phyloP scores from a whole-genome alignment of 805 yeast species.

The Starmerella bacillaris region DNA sequence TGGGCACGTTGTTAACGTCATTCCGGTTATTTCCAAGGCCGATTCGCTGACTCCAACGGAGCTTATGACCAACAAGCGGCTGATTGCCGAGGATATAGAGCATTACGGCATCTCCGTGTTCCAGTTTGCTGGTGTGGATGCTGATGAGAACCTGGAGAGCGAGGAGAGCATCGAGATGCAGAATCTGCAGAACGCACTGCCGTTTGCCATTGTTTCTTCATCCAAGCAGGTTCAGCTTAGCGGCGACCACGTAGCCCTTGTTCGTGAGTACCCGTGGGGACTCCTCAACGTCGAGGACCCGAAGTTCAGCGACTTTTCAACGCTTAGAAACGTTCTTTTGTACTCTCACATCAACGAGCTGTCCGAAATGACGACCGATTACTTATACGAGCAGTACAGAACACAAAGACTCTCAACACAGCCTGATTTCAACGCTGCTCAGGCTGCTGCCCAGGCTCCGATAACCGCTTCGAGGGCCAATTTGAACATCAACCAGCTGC shows the following conservation, averaged over 20 bases:
- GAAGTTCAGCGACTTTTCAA: conserved; percentile 60
- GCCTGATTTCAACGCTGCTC: conserved; percentile 15
- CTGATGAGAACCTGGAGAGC: conserved; percentile 36
- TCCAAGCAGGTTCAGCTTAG: conserved; percentile 16
- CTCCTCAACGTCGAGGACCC: conserved; percentile 45
- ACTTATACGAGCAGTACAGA: conserved; percentile 74
- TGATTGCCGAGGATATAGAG: conserved; percentile 60
- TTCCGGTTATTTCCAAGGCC: conserved; percentile 72
- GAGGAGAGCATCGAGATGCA: conserved; percentile 21
- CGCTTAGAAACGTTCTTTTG: conserved; percentile 59
- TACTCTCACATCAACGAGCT: conserved; percentile 75
- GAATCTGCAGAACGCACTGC: conserved; percentile 38
- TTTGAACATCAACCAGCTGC: conserved; percentile 2
- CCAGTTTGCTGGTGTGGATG: conserved; percentile 41
- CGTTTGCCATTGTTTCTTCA: conserved; percentile 47
- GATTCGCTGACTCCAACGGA: conserved; percentile 73
- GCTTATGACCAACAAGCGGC: conserved; percentile 49
- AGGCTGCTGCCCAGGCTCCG: conserved; percentile 13
- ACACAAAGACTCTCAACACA: conserved; percentile 66
- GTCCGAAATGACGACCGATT: conserved; percentile 75
- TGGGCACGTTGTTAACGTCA: conserved; percentile 63
- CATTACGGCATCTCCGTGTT: conserved; percentile 53
- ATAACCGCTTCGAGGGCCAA: conserved; percentile 13
- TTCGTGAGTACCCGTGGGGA: conserved; percentile 48
- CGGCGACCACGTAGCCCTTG: conserved; percentile 26